Percentiles rank a stretch among this genome's conserved stretches.
These are phyloP conservation scores for Purshia tridentata DNA, from an alignment of 306 rosid species.

Conservation along the genomic window DNA sequence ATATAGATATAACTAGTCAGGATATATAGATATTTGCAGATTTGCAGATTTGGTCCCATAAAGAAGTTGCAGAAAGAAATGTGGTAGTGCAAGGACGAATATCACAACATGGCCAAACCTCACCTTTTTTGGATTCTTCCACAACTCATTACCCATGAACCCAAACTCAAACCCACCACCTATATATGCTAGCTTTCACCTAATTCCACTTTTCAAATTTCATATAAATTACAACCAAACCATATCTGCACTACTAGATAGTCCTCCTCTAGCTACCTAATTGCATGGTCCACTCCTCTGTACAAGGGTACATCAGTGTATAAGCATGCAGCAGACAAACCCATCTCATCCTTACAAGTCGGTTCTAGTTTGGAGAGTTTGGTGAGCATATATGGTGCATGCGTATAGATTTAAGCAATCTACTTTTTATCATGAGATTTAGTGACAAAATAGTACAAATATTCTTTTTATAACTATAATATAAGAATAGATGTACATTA, in stretches of 20 bases:
- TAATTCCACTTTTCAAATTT: background rate
- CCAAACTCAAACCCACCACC: constrained; percentile 27
- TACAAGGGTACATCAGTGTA: too few relatives aligned
- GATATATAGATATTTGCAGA: too few relatives aligned
- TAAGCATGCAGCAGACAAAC: too few relatives aligned
- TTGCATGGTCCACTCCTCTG: too few relatives aligned
- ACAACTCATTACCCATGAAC: background rate
- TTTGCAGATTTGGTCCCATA: constrained; percentile 65
- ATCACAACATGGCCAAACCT: constrained; percentile 60
- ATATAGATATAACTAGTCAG: too few relatives aligned
- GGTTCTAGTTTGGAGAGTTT: background rate
- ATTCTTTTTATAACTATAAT: background rate
- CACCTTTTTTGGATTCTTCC: constrained; percentile 66
- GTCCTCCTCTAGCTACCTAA: too few relatives aligned
- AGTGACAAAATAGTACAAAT: background rate
- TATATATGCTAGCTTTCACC: background rate
- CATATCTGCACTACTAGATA: too few relatives aligned
- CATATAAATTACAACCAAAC: background rate
- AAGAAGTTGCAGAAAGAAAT: constrained; percentile 82
- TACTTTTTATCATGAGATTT: background rate
- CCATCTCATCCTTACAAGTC: too few relatives aligned
- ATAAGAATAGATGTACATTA: background rate
- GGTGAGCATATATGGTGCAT: constrained; percentile 2
- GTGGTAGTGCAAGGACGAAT: constrained; percentile 61
- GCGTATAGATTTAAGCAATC: background rate